These are phyloP conservation scores for Zelopaecilomyces penicillatus DNA, from an alignment of 2,329 filamentous ascomycete species.

Conservation along the genomic window DNA sequence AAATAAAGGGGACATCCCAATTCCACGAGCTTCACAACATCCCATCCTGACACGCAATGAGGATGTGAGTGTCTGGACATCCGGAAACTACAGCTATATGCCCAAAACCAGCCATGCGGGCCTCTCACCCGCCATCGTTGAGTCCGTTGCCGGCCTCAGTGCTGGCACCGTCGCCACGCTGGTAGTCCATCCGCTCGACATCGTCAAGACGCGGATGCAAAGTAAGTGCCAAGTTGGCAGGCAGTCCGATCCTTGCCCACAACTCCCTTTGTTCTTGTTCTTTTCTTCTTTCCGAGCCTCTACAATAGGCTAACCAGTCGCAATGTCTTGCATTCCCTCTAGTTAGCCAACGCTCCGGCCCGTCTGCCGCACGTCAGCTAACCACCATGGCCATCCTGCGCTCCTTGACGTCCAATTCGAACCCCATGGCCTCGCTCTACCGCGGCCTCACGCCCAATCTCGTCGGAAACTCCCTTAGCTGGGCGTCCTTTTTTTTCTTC, in stretches of 20 bases:
- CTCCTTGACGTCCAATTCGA: constrained; percentile 38
- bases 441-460: constrained; percentile 85
- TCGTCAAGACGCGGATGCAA: constrained; percentile 94
- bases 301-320: constrained; percentile 1
- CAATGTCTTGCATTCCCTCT: background rate
- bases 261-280: background rate
- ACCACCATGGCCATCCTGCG: constrained; percentile 47
- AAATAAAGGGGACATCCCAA: background rate
- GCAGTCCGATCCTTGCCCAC: background rate
- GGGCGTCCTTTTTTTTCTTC: constrained; percentile 87
- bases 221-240: constrained; percentile 38
- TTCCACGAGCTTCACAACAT: constrained; percentile 7
- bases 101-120: constrained; percentile 43
- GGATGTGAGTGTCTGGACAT: constrained; percentile 17
- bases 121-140: constrained; percentile 69
- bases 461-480: constrained; percentile 80
- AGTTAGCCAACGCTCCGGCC: constrained; percentile 43
- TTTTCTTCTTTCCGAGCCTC: background rate
- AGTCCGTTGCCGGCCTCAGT: constrained; percentile 81
- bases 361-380: constrained; percentile 29
- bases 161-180: constrained; percentile 83
- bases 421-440: constrained; percentile 65
- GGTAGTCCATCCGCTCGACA: constrained; percentile 83
- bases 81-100: constrained; percentile 29
- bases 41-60: background rate